Conservation (phyloP, 2,329 filamentous ascomycete species). For the Lecanosticta acicola region DNA sequence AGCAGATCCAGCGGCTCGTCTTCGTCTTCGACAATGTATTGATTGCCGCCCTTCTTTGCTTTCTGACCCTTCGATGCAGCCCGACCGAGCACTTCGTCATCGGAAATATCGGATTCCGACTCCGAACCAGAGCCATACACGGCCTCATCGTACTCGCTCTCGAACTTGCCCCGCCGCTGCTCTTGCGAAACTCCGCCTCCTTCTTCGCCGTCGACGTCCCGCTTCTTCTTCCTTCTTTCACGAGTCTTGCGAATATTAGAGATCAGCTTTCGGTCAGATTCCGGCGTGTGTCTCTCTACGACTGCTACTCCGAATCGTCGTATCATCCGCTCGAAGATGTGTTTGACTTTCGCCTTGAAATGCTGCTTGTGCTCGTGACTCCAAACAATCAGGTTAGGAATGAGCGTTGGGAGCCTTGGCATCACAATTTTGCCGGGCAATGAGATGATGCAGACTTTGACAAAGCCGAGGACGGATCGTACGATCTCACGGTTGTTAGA, state of each 20-base stretch:
- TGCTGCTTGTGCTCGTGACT: constrained; percentile 97
- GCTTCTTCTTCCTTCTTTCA: constrained; percentile 85
- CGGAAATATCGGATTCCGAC: constrained; percentile 56
- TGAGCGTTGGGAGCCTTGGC: constrained; percentile 67
- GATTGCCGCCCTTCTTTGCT: constrained; percentile 54
- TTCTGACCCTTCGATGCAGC: constrained; percentile 51
- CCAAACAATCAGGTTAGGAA: constrained; percentile 92
- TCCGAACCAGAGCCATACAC: constrained; percentile 65
- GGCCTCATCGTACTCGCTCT: constrained; percentile 93
- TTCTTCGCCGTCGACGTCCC: constrained; percentile 54
- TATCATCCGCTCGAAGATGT: constrained; percentile 92
- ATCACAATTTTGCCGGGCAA: constrained; percentile 74
- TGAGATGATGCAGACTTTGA: constrained; percentile 90
- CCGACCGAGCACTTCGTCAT: constrained; percentile 50
- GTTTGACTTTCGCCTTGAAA: constrained; percentile 95
- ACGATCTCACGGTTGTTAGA: constrained; percentile 97
- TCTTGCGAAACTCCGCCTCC: constrained; percentile 46
- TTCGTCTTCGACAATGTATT: constrained; percentile 90
- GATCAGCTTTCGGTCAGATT: constrained; percentile 82
- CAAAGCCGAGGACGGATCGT: constrained; percentile 86
- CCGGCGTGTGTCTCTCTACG: constrained; percentile 75
- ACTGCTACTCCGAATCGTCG: constrained; percentile 79
- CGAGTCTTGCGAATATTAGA: constrained; percentile 92
- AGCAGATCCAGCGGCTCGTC: constrained; percentile 93
- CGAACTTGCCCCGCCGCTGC: constrained; percentile 60